Percentiles rank a stretch among this genome's conserved stretches.
These are phyloP conservation scores for Arthroderma sp. DNA, from an alignment of 2,329 filamentous ascomycete species.

Conservation along the genomic window DNA sequence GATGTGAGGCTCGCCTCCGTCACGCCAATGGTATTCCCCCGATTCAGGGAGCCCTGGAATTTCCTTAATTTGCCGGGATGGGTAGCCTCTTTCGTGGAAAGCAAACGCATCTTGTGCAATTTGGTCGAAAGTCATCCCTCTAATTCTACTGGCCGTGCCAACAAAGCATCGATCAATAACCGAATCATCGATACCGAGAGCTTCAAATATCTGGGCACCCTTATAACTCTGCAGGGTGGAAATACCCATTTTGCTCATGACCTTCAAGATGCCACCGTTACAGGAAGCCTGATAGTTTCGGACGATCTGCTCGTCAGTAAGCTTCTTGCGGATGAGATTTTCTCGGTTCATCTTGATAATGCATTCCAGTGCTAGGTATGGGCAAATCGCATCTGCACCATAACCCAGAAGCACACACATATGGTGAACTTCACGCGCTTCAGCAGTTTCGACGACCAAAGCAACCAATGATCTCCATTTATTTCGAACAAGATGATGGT, in stretches of 20 bases:
- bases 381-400: slow-evolving; percentile 86
- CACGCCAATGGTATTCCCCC: slow-evolving; percentile 96
- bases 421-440: slow-evolving; percentile 94
- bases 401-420: slow-evolving; percentile 98
- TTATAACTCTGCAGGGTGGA: slow-evolving; percentile 94
- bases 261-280: slow-evolving; percentile 91
- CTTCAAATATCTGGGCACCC: slow-evolving; percentile 95
- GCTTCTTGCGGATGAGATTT: slow-evolving; percentile 79
- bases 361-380: slow-evolving; percentile 90
- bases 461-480: slow-evolving; percentile 87
- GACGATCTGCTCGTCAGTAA: slow-evolving; percentile 68
- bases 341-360: slow-evolving; percentile 94
- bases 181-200: slow-evolving; percentile 78
- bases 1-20: slow-evolving; percentile 87
- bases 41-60: slow-evolving; percentile 77
- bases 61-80: slow-evolving; percentile 60
- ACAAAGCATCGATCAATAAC: slow-evolving; percentile 92
- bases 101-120: slow-evolving; percentile 91
- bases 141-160: slow-evolving; percentile 86
- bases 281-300: slow-evolving; percentile 95
- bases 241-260: slow-evolving; percentile 99
- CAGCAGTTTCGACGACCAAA: slow-evolving; percentile 78
- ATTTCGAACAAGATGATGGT: slow-evolving; percentile 90
- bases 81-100: slow-evolving; percentile 87
- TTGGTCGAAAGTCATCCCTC: slow-evolving; percentile 82